Base-by-base conservation (phyloP, 352 stramenopile species). In the Vaucheria bursata region DNA sequence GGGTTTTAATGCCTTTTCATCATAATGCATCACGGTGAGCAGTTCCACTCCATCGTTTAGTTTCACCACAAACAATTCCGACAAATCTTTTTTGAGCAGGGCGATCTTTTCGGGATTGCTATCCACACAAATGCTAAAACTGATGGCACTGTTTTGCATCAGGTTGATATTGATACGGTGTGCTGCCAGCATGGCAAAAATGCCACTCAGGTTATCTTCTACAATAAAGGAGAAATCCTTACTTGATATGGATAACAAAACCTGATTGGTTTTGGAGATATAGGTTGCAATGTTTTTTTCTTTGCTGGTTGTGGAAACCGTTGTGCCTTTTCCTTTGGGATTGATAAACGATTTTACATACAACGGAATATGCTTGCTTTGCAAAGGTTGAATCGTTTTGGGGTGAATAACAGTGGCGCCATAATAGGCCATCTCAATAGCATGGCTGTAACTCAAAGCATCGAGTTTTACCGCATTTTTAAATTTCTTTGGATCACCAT, bases 281-380 rank as follows among this genome's bases (percentile, higher is more conserved):
- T 59, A 59, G 45, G 45, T 59, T 59, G 45, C 45, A 59, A 59
- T 59, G 45, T 59, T 59, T 59, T 59, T 59, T 59, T 59, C 45
- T 59, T 59, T 59, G 45, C 45, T 59, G 45, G 45, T 59, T 59
- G 45, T 59, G 45, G 45, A 59, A 59, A 59, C 45, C 45, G 45
- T 59, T 59, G 45, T 59, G 45, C 45, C 45, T 59, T 59, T 59
- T 59, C 45, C 45, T 59, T 59, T 59, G 45, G 45, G 45, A 59
- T 59, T 59, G 45, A 59, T 59, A 59, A 59, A 59, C 45, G 45
- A 59, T 59, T 59, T 59, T 59, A 59, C 45, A 59, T 59, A 59
- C 45, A 59, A 59, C 45, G 45, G 45, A 59, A 59, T 59, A 59
- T 59, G 45, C 45, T 59, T 59, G 45, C 45, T 59, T 59, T 59